Percentiles rank a stretch among this genome's conserved stretches.
Evolutionary conservation across 2,329 filamentous ascomycete species (phyloP).

Genomic region (Diaporthe citrichinensis): DNA sequence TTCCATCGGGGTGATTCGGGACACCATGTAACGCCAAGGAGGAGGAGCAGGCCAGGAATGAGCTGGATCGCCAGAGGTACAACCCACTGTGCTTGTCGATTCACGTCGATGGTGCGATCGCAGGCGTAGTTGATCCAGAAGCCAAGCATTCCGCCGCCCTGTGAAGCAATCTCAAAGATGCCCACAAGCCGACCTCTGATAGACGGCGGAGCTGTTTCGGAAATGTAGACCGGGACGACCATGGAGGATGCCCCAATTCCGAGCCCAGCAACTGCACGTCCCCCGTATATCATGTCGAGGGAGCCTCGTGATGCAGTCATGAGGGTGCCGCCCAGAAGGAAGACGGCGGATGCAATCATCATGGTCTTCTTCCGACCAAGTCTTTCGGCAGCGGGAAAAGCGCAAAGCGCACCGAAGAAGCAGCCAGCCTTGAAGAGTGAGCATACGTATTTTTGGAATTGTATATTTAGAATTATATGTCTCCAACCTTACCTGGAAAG

Average conservation of each 20-base stretch:
- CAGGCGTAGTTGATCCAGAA: conserved; percentile 65
- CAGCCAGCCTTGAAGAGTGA: conserved; percentile 44
- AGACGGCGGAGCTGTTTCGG: conserved; percentile 71
- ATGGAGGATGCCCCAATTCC: conserved; percentile 64
- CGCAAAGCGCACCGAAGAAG: conserved; percentile 45
- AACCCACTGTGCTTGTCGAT: conserved; percentile 7
- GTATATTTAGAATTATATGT: too few relatives aligned
- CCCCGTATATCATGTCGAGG: conserved; percentile 49
- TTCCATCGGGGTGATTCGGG: conserved; percentile 23
- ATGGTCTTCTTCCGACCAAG: conserved; percentile 51
- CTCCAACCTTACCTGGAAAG: conserved; percentile 39
- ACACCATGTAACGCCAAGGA: conserved; percentile 19
- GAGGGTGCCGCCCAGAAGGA: conserved; percentile 50
- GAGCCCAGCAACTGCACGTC: conserved; percentile 66
- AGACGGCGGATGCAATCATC: conserved; percentile 48
- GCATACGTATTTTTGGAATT: too few relatives aligned
- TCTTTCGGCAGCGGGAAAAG: conserved; percentile 48
- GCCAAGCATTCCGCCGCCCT: conserved; percentile 64
- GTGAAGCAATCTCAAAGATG: conserved; percentile 71
- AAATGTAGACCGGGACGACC: conserved; percentile 54
- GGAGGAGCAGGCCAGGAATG: conserved; percentile 14
- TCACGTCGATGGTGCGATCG: conserved; percentile 23
- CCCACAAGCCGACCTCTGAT: conserved; percentile 72
- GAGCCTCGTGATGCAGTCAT: conserved; percentile 51
- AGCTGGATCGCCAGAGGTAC: conserved; percentile 2